Conservation (phyloP, 495 filamentous ascomycete species). For the Xylaria castorea region DNA sequence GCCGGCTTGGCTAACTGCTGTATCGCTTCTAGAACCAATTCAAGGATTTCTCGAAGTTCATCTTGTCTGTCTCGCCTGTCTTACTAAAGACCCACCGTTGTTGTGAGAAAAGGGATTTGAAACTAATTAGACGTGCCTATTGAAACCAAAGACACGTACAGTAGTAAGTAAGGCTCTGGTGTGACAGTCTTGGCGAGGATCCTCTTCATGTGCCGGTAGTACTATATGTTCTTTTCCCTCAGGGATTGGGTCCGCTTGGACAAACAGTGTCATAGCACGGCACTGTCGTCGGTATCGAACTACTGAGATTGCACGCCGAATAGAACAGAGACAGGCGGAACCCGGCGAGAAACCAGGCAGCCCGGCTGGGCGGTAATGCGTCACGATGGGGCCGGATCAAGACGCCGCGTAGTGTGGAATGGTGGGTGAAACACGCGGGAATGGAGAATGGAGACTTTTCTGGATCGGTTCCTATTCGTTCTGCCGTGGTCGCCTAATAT, state of each 20-base stretch:
- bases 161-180: conserved; percentile 9
- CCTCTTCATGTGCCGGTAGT: neutral
- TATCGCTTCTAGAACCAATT: conserved; percentile 6
- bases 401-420: conserved; percentile 24
- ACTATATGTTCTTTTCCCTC: neutral
- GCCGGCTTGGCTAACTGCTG: neutral
- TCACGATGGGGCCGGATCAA: conserved; percentile 17
- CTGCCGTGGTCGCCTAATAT: neutral
- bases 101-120: conserved; percentile 7
- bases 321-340: conserved; percentile 10
- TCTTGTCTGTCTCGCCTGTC: conserved; percentile 7
- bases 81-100: conserved; percentile 19
- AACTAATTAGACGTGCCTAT: conserved; percentile 3
- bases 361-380: conserved; percentile 15
- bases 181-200: neutral
- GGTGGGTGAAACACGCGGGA: conserved; percentile 25
- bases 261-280: neutral
- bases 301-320: conserved; percentile 9
- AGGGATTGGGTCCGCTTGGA: neutral
- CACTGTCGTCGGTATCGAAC: neutral
- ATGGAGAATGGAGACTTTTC: conserved; percentile 22
- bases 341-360: neutral
- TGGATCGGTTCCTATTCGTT: conserved; percentile 28
- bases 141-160: conserved; percentile 16
- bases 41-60: conserved; percentile 24